phyloP scores from a whole-genome alignment of 768 basidiomycete species.

The Scleroderma bovista region DNA sequence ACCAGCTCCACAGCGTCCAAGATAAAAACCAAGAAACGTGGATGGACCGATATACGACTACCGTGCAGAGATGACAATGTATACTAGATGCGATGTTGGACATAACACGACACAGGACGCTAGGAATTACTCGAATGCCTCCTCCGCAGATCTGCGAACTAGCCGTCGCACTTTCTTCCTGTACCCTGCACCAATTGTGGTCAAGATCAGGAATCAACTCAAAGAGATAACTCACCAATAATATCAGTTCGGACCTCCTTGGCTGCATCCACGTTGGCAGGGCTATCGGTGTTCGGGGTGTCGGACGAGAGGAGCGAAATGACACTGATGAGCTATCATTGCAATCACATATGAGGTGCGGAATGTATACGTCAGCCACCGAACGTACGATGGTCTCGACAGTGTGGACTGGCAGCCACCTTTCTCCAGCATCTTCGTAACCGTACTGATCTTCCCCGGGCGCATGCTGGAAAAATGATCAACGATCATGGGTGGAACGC shows the following conservation, averaged over 20 bases:
- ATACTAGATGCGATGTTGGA: slow-evolving; percentile 8
- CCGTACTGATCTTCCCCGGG: slow-evolving; percentile 97
- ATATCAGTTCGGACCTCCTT: slow-evolving; percentile 72
- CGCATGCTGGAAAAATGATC: slow-evolving; percentile 55
- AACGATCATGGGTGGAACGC: slow-evolving; percentile 1
- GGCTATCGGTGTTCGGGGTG: slow-evolving; percentile 85
- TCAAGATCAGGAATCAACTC: slow-evolving; percentile 1
- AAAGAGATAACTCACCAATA: slow-evolving; percentile 38
- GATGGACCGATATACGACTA: not conserved
- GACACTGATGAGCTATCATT: slow-evolving; percentile 80
- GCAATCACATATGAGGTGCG: slow-evolving; percentile 1
- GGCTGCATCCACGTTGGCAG: slow-evolving; percentile 95
- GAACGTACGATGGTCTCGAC: slow-evolving; percentile 87
- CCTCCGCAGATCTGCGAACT: slow-evolving; percentile 84
- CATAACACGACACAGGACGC: not conserved
- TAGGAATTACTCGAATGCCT: slow-evolving; percentile 60
- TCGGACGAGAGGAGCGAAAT: slow-evolving; percentile 94
- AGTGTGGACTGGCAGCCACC: slow-evolving; percentile 97
- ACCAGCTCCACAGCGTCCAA: not conserved
- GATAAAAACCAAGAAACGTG: not conserved
- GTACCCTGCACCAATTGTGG: slow-evolving; percentile 51
- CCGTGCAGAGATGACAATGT: slow-evolving; percentile 5
- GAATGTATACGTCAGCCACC: not conserved
- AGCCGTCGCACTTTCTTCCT: slow-evolving; percentile 94
- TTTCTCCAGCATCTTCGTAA: slow-evolving; percentile 93